These are phyloP conservation scores for Neurospora sp. DNA, from an alignment of 495 filamentous ascomycete genomes.

Conservation along the genomic window DNA sequence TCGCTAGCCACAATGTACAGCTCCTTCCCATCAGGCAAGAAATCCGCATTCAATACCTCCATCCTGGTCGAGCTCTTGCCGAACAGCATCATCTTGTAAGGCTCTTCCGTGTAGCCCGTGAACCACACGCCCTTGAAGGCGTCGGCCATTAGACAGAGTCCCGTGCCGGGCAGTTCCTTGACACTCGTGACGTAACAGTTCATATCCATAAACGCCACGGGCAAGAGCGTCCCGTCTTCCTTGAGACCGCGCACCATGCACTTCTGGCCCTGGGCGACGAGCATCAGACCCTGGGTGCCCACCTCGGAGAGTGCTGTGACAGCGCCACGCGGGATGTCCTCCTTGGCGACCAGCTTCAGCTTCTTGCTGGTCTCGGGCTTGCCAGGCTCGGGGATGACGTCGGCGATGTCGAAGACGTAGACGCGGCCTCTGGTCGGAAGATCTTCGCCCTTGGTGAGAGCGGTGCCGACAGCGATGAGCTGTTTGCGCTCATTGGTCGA, in stretches of 20 bases:
- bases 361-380: slow-evolving; percentile 73
- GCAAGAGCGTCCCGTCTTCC: slow-evolving; percentile 82
- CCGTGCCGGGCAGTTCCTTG: slow-evolving; percentile 72
- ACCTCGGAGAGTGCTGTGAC: slow-evolving; percentile 79
- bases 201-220: slow-evolving; percentile 97
- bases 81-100: slow-evolving; percentile 90
- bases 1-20: slow-evolving; percentile 77
- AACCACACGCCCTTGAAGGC: slow-evolving; percentile 93
- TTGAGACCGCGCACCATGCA: slow-evolving; percentile 93
- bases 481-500: slow-evolving; percentile 73
- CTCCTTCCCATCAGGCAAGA: slow-evolving; percentile 76
- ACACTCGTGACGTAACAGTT: slow-evolving; percentile 78
- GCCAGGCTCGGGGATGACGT: slow-evolving; percentile 81
- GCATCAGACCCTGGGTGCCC: slow-evolving; percentile 85
- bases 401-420: slow-evolving; percentile 85
- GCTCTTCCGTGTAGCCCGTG: slow-evolving; percentile 86
- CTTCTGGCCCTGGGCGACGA: slow-evolving; percentile 91
- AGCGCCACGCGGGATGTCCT: slow-evolving; percentile 82
- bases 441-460: slow-evolving; percentile 78
- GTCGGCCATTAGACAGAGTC: slow-evolving; percentile 76
- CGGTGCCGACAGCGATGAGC: slow-evolving; percentile 76
- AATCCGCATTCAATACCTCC: slow-evolving; percentile 74
- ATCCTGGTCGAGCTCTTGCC: slow-evolving; percentile 68
- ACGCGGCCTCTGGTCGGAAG: slow-evolving; percentile 73
- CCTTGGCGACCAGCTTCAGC: slow-evolving; percentile 76